Evolutionary conservation across 805 yeast species (phyloP), one percentile per base, ranked within the genome.

Genomic region (Starmerella stellata): DNA sequence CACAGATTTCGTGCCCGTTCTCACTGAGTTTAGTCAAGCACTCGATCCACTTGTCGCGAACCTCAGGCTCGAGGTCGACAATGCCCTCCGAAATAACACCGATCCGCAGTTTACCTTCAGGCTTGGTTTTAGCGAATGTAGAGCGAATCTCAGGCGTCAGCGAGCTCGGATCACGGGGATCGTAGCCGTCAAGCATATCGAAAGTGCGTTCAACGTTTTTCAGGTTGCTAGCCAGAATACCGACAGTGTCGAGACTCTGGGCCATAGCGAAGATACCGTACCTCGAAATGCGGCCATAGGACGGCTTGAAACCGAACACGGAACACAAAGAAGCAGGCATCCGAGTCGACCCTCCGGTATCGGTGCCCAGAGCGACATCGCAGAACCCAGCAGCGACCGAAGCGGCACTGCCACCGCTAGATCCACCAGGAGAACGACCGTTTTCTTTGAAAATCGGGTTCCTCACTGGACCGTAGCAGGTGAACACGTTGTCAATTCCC

Each of bases 261-360:
- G 95, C 95, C 58, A 85, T 87, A 0, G 95, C 74, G 3, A 85
- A 61, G 7, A 90, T 81, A 2, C 98, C 99, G 74, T 81, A 75
- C 40, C 99, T 63, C 0, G 95, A 83, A 2, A 90, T 62, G 29
- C 94, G 65, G 0, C 98, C 98, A 55, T 90, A 90, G 0, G 90
- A 68, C 1, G 98, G 98, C 56, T 90, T 90, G 61, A 82, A 82
- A 1, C 98, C 98, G 23, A 72, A 60, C 0, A 78, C 66, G 1
- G 85, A 80, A 47, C 87, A 75, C 55, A 77, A 82, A 16, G 93
- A 75, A 1, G 93, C 92, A 0, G 99, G 99, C 17, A 81, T 62
- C 44, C 99, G 66, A 0, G 90, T 81, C 0, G 95, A 82, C 0
- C 99, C 99, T 4, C 99, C 99, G 0, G 99, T 90, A 51, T 90